Conservation (phyloP, 2,329 filamentous ascomycete genomes). For the Pseudogymnoascus sp. region DNA sequence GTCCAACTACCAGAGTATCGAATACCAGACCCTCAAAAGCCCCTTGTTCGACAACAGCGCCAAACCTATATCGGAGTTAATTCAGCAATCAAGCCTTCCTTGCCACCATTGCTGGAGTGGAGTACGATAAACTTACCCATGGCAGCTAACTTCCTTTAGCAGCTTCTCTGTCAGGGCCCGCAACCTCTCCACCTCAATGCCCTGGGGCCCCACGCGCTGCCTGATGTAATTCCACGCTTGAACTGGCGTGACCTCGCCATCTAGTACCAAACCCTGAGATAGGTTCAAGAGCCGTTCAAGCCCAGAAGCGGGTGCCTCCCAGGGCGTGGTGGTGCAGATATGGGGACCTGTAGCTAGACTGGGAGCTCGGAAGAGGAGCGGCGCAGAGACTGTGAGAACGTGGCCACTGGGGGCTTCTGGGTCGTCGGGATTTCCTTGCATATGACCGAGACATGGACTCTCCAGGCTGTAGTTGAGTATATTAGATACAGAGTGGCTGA, state of each 20-base stretch:
- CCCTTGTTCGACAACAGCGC: background rate
- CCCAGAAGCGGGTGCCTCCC: conserved; percentile 18
- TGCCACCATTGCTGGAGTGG: background rate
- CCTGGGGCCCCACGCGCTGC: conserved; percentile 28
- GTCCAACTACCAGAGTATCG: background rate
- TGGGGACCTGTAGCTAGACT: background rate
- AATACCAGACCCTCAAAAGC: conserved; percentile 2
- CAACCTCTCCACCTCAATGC: conserved; percentile 26
- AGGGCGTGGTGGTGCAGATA: conserved; percentile 2
- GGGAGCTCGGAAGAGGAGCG: background rate
- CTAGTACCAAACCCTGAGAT: conserved; percentile 23
- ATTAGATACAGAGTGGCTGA: background rate
- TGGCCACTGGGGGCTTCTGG: background rate
- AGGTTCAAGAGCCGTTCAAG: conserved; percentile 24
- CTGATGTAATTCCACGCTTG: conserved; percentile 35
- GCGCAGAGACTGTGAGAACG: background rate
- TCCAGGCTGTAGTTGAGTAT: background rate
- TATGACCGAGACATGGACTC: conserved; percentile 1
- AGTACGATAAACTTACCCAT: conserved; percentile 28
- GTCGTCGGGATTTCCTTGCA: background rate
- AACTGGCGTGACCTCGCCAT: conserved; percentile 34
- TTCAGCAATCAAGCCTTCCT: background rate
- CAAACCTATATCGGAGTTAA: background rate
- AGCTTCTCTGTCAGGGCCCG: conserved; percentile 25
- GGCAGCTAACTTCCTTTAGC: conserved; percentile 31